Conservation (phyloP, 192 early-diverging fungal species). For the Dissophora ornata region DNA sequence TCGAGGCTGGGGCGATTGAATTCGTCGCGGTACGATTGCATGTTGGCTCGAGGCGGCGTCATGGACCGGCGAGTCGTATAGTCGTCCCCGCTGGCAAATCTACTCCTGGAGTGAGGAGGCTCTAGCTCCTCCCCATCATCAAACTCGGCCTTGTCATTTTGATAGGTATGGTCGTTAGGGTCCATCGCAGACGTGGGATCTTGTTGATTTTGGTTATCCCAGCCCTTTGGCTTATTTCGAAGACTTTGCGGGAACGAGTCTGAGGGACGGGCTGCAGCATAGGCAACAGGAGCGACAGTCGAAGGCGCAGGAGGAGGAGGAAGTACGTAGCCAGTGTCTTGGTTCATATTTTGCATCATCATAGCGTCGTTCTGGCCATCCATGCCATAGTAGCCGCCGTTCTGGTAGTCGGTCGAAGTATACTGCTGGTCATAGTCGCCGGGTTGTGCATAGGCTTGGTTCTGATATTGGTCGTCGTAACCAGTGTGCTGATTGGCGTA, state of each 20-base stretch:
- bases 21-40: conserved; percentile 52
- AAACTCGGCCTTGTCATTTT: conserved; percentile 41
- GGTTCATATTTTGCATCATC: conserved; percentile 26
- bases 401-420: not conserved
- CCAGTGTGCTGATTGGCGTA: conserved; percentile 14
- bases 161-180: not conserved
- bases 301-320: conserved; percentile 32
- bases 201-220: conserved; percentile 13
- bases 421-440: not conserved
- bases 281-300: not conserved
- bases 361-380: conserved; percentile 2
- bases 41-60: conserved; percentile 39
- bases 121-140: conserved; percentile 44
- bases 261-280: conserved; percentile 19
- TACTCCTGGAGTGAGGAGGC: conserved; percentile 14
- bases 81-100: conserved; percentile 1
- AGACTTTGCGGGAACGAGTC: conserved; percentile 47
- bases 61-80: conserved; percentile 24
- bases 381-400: conserved; percentile 14
- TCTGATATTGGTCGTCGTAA: conserved; percentile 1
- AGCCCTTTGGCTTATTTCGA: conserved; percentile 30
- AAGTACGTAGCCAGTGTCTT: conserved; percentile 13
- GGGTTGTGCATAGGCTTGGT: not conserved
- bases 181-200: conserved; percentile 12
- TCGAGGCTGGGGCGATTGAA: conserved; percentile 37